Evolutionary conservation across 2,329 filamentous ascomycete species (phyloP).

Genomic region (Colletotrichum sp.): DNA sequence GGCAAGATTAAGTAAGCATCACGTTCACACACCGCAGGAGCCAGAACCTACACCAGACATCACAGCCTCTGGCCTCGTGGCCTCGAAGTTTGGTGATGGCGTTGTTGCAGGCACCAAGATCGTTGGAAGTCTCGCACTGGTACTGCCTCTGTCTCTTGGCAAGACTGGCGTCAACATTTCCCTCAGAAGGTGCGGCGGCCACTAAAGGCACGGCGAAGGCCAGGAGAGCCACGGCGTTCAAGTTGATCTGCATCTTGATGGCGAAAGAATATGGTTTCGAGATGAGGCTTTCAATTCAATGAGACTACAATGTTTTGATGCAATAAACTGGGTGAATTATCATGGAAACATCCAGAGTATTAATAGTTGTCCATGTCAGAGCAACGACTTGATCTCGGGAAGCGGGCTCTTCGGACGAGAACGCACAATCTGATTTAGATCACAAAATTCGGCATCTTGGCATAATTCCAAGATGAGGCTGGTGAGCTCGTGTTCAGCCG

Average conservation of each 20-base stretch:
- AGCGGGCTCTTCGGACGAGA: neutral
- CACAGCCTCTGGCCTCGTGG: neutral
- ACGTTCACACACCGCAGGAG: too few species aligned
- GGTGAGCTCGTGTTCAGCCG: neutral
- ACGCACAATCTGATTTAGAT: neutral
- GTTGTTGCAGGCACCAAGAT: neutral
- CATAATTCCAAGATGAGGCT: neutral
- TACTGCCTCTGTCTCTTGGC: neutral
- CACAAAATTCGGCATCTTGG: neutral
- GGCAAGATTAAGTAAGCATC: too few species aligned
- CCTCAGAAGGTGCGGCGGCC: neutral
- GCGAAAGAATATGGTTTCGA: accelerated
- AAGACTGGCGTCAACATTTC: neutral
- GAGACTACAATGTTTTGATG: neutral
- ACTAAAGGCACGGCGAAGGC: accelerated
- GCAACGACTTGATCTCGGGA: accelerated
- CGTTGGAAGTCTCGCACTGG: neutral
- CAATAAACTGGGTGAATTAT: accelerated
- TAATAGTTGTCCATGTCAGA: neutral
- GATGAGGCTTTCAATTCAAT: accelerated
- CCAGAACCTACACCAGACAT: neutral
- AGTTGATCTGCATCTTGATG: neutral
- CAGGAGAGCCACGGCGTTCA: neutral
- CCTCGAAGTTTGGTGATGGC: neutral
- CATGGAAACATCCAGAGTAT: accelerated